A percentile compares a stretch with the other conserved stretches of the same genome.
phyloP scores from a whole-genome alignment of 2,329 filamentous ascomycete species.

The Ustulina deusta region DNA sequence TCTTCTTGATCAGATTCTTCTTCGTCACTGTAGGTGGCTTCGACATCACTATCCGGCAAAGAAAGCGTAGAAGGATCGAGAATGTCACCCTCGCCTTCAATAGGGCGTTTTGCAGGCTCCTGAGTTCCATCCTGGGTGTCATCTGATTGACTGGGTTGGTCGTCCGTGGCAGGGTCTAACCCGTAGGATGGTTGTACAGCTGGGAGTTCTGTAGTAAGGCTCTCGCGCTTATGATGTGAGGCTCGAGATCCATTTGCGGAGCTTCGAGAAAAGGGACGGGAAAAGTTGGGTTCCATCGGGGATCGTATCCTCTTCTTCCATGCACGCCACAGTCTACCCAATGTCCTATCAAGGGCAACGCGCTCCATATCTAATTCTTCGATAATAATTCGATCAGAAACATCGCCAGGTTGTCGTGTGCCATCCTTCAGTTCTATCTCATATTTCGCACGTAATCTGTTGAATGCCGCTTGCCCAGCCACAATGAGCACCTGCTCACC shows the following conservation, averaged over 20 bases:
- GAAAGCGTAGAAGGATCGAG: constrained; percentile 70
- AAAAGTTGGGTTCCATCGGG: constrained; percentile 61
- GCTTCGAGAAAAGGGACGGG: constrained; percentile 63
- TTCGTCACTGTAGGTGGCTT: constrained; percentile 74
- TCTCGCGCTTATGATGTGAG: constrained; percentile 55
- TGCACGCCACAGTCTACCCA: constrained; percentile 91
- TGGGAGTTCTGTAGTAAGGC: constrained; percentile 55
- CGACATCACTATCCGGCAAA: constrained; percentile 74
- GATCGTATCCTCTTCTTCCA: constrained; percentile 89
- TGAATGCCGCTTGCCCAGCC: constrained; percentile 84
- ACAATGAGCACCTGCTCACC: constrained; percentile 91
- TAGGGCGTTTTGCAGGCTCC: constrained; percentile 16
- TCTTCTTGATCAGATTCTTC: constrained; percentile 63
- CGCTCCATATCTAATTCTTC: constrained; percentile 94
- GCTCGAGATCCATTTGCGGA: constrained; percentile 53
- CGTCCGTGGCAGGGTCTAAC: constrained; percentile 42
- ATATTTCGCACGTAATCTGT: constrained; percentile 70
- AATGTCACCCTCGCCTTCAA: constrained; percentile 29
- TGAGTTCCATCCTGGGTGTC: constrained; percentile 7
- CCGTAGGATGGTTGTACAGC: constrained; percentile 52
- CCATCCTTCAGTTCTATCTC: constrained; percentile 70
- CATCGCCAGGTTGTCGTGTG: constrained; percentile 58
- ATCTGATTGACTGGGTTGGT: constrained; percentile 31
- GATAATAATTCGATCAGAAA: constrained; percentile 78
- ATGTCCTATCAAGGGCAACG: constrained; percentile 86